Evolutionary conservation across 176 grass and related monocot species (phyloP).

Genomic region (Areca catechu): DNA sequence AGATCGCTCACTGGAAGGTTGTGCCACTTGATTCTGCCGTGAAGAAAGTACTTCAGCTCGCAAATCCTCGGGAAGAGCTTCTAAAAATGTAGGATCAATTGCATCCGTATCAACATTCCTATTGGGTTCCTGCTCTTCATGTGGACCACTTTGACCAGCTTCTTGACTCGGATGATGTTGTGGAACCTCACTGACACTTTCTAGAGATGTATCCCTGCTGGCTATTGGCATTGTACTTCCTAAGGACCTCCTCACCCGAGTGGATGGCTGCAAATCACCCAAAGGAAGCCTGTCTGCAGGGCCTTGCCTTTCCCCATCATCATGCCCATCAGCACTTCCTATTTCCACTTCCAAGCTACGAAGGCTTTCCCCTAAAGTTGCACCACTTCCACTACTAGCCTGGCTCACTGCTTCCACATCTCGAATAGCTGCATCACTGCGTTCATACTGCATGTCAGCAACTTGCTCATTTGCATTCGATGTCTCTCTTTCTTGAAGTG

Average conservation of each 20-base stretch:
- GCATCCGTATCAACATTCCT: constrained; percentile 44
- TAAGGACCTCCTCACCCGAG: constrained; percentile 50
- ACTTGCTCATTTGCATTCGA: constrained; percentile 67
- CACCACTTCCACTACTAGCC: constrained; percentile 95
- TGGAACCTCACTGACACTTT: constrained; percentile 75
- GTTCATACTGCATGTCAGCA: constrained; percentile 87
- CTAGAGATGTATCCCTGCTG: constrained; percentile 50
- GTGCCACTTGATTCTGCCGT: constrained; percentile 83
- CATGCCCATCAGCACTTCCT: constrained; percentile 95
- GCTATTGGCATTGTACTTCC: constrained; percentile 34
- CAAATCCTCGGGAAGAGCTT: constrained; percentile 92
- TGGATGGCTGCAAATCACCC: constrained; percentile 46
- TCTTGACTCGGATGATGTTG: constrained; percentile 56
- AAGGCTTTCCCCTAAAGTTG: constrained; percentile 89
- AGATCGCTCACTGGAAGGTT: constrained; percentile 59
- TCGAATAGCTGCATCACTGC: constrained; percentile 49
- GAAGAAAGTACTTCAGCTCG: constrained; percentile 92
- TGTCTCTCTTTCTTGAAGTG: constrained; percentile 43
- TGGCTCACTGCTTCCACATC: constrained; percentile 94
- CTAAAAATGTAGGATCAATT: constrained; percentile 98
- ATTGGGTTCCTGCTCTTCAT: constrained; percentile 43
- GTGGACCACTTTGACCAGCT: constrained; percentile 38
- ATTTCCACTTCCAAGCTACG: constrained; percentile 98
- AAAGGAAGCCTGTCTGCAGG: constrained; percentile 44
- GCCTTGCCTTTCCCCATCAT: constrained; percentile 77